Evolutionary conservation across 805 yeast genomes (phyloP).

Genomic region (Suhomyces kilbournensis): DNA sequence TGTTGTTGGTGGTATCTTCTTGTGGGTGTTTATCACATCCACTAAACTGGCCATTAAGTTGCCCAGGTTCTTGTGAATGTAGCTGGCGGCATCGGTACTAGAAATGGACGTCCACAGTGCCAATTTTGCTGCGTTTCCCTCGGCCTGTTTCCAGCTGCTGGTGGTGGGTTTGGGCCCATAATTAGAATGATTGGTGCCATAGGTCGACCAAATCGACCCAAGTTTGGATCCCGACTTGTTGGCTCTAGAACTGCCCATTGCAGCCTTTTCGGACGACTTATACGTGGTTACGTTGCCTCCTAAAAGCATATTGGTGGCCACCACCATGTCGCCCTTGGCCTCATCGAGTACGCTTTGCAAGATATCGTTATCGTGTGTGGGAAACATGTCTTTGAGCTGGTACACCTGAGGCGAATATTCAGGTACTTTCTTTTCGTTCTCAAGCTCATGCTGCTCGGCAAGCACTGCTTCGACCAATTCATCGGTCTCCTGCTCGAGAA

Average conservation of each 20-base stretch:
- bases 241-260: not conserved
- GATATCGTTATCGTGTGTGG: constrained; percentile 29
- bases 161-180: not conserved
- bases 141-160: constrained; percentile 11
- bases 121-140: constrained; percentile 17
- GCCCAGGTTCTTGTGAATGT: constrained; percentile 25
- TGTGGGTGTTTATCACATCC: constrained; percentile 25
- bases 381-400: constrained; percentile 44
- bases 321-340: constrained; percentile 27
- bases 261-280: not conserved
- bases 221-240: not conserved
- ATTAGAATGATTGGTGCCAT: not conserved
- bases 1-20: not conserved
- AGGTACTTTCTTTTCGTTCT: not conserved
- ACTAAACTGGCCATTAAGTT: constrained; percentile 32
- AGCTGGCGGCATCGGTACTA: constrained; percentile 11
- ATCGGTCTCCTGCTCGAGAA: constrained; percentile 13
- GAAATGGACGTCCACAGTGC: constrained; percentile 3
- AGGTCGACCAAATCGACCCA: not conserved
- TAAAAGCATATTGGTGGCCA: constrained; percentile 19
- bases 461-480: constrained; percentile 7
- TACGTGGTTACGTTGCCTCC: constrained; percentile 1
- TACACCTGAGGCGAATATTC: constrained; percentile 14
- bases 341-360: constrained; percentile 29
- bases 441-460: constrained; percentile 4